Evolutionary conservation across 2,329 filamentous ascomycete genomes (phyloP).

Genomic region (Paecilomyces sp.): DNA sequence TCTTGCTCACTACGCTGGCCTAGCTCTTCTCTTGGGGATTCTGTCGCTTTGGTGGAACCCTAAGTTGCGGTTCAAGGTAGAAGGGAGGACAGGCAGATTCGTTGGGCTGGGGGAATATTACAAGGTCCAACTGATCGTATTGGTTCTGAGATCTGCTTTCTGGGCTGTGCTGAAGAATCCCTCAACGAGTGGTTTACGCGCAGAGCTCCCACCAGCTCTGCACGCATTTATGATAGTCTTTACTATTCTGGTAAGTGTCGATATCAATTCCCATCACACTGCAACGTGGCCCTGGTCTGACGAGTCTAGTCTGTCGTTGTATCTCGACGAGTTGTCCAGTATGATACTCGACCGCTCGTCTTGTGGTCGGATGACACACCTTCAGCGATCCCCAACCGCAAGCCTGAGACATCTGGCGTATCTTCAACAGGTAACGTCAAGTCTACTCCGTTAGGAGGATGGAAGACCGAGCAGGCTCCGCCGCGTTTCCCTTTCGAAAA

Average conservation of each 20-base stretch:
- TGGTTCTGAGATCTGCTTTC: slow-evolving; percentile 36
- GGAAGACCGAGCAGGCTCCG: slow-evolving; percentile 8
- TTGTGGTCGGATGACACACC: slow-evolving; percentile 33
- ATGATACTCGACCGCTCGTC: slow-evolving; percentile 35
- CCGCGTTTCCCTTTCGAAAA: slow-evolving; percentile 34
- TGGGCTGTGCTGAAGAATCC: slow-evolving; percentile 38
- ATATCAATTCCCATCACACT: slow-evolving; percentile 1
- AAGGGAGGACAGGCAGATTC: slow-evolving; percentile 34
- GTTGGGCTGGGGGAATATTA: slow-evolving; percentile 40
- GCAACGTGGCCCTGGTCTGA: background rate
- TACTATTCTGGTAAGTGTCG: slow-evolving; percentile 26
- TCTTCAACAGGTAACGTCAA: slow-evolving; percentile 10
- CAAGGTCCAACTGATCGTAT: slow-evolving; percentile 37
- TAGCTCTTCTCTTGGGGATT: slow-evolving; percentile 35
- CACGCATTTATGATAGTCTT: slow-evolving; percentile 35
- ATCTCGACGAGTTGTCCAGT: slow-evolving; percentile 31
- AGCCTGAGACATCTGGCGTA: slow-evolving; percentile 10
- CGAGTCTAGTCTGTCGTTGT: slow-evolving; percentile 25
- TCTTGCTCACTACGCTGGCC: slow-evolving; percentile 25
- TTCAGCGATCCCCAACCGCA: slow-evolving; percentile 17
- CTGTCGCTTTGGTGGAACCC: slow-evolving; percentile 46
- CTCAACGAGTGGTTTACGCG: slow-evolving; percentile 23
- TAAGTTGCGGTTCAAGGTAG: slow-evolving; percentile 36
- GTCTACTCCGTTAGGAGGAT: slow-evolving; percentile 8
- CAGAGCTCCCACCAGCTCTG: slow-evolving; percentile 22